Evolutionary conservation across 2,329 filamentous ascomycete species (phyloP).

Genomic region (Alternaria viburni): DNA sequence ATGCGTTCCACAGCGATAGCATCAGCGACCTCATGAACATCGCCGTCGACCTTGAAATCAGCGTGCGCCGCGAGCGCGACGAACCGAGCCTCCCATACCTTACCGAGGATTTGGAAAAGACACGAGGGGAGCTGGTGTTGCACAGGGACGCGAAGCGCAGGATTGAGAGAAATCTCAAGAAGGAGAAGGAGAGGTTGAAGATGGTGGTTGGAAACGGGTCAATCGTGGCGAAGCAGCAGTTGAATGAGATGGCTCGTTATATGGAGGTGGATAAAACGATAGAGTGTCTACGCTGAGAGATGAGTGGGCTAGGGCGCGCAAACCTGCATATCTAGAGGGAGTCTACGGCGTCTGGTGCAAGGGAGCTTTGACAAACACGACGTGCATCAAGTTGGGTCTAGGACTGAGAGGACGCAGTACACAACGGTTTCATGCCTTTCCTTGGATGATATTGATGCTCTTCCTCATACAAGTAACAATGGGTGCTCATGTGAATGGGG

Average conservation of each 20-base stretch:
- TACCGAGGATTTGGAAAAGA: neutral
- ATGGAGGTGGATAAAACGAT: neutral
- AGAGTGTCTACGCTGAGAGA: neutral
- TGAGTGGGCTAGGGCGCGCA: neutral
- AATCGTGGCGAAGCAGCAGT: neutral
- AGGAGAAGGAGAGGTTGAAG: neutral
- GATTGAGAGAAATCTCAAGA: neutral
- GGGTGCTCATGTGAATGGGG: neutral
- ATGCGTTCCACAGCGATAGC: neutral
- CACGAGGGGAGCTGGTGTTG: neutral
- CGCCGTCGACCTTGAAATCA: neutral
- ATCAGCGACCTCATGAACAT: slow-evolving; percentile 1
- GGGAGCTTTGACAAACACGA: neutral
- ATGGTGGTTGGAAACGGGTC: neutral
- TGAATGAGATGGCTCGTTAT: neutral
- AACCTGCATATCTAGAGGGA: neutral
- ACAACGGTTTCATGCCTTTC: neutral
- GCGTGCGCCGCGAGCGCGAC: slow-evolving; percentile 5
- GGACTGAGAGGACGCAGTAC: neutral
- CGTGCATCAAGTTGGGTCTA: neutral
- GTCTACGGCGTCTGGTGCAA: neutral
- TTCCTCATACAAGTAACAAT: neutral
- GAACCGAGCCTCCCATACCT: neutral
- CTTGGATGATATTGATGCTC: too few species aligned
- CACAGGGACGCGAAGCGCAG: neutral